A percentile compares a stretch with the other conserved stretches of the same genome.
phyloP scores from a whole-genome alignment of 345 rosid genomes.

The Carallia pectinifolia region DNA sequence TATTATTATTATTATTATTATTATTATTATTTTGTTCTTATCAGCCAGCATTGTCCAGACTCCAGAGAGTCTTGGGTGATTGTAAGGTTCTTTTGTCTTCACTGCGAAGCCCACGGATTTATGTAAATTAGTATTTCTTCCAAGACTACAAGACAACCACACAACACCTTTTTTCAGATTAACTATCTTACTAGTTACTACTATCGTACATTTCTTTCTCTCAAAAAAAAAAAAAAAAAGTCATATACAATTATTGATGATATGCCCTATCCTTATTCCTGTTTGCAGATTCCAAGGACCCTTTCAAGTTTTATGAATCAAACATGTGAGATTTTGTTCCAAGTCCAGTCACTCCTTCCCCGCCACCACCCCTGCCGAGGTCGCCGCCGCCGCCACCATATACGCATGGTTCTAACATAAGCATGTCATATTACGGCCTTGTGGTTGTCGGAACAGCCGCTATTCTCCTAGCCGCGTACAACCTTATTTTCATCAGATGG shows the following conservation, averaged over 20 bases:
- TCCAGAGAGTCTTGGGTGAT: conserved; percentile 7
- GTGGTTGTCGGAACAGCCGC: conserved; percentile 36
- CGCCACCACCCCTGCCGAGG: not conserved
- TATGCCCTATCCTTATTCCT: not conserved
- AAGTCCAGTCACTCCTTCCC: not conserved
- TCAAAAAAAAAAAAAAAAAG: too few relatives aligned
- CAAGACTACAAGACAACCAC: conserved; percentile 23
- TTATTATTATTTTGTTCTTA: not conserved
- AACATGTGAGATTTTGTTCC: conserved; percentile 22
- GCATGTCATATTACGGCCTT: conserved; percentile 51
- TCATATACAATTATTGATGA: not conserved
- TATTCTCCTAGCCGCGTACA: conserved; percentile 29
- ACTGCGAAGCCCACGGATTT: not conserved
- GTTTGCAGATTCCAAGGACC: not conserved
- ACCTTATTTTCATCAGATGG: conserved; percentile 36
- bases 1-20: too few relatives aligned
- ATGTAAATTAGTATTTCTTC: not conserved
- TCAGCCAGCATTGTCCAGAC: not conserved
- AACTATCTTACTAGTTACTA: not conserved
- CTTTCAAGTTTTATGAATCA: not conserved
- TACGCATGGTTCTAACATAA: conserved; percentile 20
- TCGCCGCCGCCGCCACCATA: conserved; percentile 15
- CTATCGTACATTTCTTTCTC: too few relatives aligned
- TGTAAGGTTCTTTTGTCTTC: conserved; percentile 23
- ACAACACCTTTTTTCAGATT: conserved; percentile 22